These are phyloP conservation scores for Cordyceps pruinosa DNA, from an alignment of 2,329 filamentous ascomycete genomes.

Conservation along the genomic window DNA sequence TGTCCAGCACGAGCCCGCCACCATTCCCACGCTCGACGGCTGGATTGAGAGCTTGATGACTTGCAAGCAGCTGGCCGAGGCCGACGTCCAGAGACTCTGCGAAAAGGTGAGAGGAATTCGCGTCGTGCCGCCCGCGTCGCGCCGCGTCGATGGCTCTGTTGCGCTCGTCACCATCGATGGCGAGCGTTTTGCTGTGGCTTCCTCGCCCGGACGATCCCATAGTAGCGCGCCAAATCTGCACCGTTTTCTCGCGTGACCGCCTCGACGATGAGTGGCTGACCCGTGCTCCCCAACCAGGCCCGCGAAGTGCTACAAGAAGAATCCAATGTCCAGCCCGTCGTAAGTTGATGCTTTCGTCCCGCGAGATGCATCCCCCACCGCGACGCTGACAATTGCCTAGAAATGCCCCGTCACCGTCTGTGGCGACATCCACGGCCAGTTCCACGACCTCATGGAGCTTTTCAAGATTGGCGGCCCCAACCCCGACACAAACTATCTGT, in stretches of 20 bases:
- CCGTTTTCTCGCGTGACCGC: slow-evolving; percentile 25
- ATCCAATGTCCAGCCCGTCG: slow-evolving; percentile 97
- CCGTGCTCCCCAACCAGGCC: slow-evolving; percentile 49
- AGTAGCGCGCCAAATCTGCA: slow-evolving; percentile 14
- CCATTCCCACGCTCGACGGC: slow-evolving; percentile 87
- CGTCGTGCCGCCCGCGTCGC: not conserved
- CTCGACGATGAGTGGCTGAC: slow-evolving; percentile 5
- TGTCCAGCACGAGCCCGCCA: slow-evolving; percentile 68
- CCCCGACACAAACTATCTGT: slow-evolving; percentile 96
- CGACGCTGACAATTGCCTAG: slow-evolving; percentile 33
- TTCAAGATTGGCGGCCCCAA: slow-evolving; percentile 97
- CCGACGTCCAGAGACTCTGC: slow-evolving; percentile 92
- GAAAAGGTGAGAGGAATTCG: slow-evolving; percentile 66
- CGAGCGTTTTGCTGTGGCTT: slow-evolving; percentile 3
- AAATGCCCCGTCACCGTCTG: slow-evolving; percentile 99
- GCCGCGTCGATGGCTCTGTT: not conserved
- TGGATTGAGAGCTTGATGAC: slow-evolving; percentile 98
- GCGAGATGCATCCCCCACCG: not conserved
- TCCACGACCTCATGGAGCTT: slow-evolving; percentile 98
- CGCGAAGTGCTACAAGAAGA: slow-evolving; percentile 95
- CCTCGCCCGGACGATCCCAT: slow-evolving; percentile 13
- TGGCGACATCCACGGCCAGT: slow-evolving; percentile 98
- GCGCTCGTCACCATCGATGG: not conserved
- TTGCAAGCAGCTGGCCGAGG: slow-evolving; percentile 96
- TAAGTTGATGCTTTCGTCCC: slow-evolving; percentile 43